Evolutionary conservation across 1,284 basidiomycete genomes (phyloP).

Genomic region (Moesziomyces sp.): DNA sequence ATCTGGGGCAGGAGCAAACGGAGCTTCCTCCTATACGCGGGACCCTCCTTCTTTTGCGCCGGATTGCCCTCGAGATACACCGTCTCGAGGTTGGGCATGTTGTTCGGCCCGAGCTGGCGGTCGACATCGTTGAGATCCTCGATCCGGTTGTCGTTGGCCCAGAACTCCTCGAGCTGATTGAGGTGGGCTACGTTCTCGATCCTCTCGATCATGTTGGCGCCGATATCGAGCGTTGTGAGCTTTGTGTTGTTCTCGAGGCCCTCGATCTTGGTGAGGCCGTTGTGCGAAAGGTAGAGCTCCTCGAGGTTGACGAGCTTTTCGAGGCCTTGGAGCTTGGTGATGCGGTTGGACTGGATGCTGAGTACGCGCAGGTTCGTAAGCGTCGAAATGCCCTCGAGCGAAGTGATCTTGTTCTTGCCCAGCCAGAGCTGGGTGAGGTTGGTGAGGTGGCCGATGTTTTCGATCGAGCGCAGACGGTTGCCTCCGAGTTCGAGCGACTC

Average conservation of each 20-base stretch:
- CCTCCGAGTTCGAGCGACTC: conserved; percentile 91
- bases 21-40: conserved; percentile 87
- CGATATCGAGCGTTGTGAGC: conserved; percentile 86
- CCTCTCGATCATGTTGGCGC: conserved; percentile 81
- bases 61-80: conserved; percentile 96
- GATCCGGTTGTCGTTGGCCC: conserved; percentile 92
- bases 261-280: conserved; percentile 85
- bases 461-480: conserved; percentile 88
- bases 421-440: conserved; percentile 93
- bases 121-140: conserved; percentile 77
- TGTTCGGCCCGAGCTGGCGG: conserved; percentile 77
- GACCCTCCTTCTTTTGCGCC: conserved; percentile 81
- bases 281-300: conserved; percentile 93
- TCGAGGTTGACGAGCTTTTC: conserved; percentile 73
- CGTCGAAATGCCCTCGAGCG: conserved; percentile 39
- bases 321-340: conserved; percentile 85
- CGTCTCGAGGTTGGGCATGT: conserved; percentile 76
- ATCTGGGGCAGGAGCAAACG: conserved; percentile 88
- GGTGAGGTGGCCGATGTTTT: conserved; percentile 82
- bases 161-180: conserved; percentile 83
- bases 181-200: conserved; percentile 86
- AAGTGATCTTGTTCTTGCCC: conserved; percentile 75
- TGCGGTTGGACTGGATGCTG: conserved; percentile 88
- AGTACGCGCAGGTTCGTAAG: conserved; percentile 68
- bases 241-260: conserved; percentile 76